These are phyloP conservation scores for Oryza meridionalis DNA, from an alignment of 176 grass and related monocot species.

Conservation along the genomic window DNA sequence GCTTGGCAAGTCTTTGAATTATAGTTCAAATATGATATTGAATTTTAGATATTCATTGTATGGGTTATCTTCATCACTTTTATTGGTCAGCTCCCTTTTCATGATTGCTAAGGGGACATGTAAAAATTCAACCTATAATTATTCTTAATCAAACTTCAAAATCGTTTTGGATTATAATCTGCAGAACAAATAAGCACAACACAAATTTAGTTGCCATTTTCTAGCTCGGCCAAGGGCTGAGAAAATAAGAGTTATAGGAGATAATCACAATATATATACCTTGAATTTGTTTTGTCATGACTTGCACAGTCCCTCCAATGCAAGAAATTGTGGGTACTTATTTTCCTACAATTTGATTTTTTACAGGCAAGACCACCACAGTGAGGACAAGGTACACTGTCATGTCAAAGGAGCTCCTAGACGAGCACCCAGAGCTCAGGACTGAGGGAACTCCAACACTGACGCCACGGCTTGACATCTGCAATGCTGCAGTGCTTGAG, in stretches of 20 bases:
- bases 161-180: too few relatives aligned
- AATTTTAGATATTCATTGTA: too few relatives aligned
- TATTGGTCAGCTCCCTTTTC: too few relatives aligned
- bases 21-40: too few relatives aligned
- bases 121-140: too few relatives aligned
- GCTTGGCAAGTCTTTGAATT: too few relatives aligned
- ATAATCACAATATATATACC: background rate
- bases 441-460: slow-evolving; percentile 71
- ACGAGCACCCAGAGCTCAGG: slow-evolving; percentile 80
- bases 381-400: slow-evolving; percentile 89
- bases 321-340: background rate
- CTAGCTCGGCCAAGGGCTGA: background rate
- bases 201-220: background rate
- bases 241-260: background rate
- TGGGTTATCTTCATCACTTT: too few relatives aligned
- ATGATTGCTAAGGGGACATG: too few relatives aligned
- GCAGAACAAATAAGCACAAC: too few relatives aligned
- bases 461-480: slow-evolving; percentile 75
- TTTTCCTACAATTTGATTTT: slow-evolving; percentile 1
- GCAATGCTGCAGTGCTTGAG: slow-evolving; percentile 75
- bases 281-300: background rate
- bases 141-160: too few relatives aligned
- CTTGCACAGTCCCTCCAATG: slow-evolving; percentile 12
- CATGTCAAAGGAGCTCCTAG: slow-evolving; percentile 81
- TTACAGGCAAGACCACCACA: slow-evolving; percentile 77